A percentile compares a stretch with the other conserved stretches of the same genome.
These are phyloP conservation scores for Botrytis galanthina DNA, from an alignment of 2,329 filamentous ascomycete genomes.

Conservation along the genomic window DNA sequence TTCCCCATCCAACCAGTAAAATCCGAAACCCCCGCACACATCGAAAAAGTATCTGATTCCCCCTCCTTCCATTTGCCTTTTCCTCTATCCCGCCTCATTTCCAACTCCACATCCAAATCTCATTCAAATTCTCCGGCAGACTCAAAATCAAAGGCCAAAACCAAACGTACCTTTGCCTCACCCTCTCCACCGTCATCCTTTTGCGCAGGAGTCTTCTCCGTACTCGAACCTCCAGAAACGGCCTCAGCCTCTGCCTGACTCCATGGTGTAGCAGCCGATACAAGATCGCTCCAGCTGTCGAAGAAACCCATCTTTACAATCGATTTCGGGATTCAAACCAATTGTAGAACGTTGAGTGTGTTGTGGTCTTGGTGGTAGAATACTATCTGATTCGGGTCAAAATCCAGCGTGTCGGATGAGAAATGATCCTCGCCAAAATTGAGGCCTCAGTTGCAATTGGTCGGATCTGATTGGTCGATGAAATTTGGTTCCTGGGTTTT, in stretches of 20 bases:
- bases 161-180: slow-evolving; percentile 27
- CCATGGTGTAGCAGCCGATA: slow-evolving; percentile 65
- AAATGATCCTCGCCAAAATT: slow-evolving; percentile 22
- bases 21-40: slow-evolving; percentile 11
- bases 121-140: not conserved
- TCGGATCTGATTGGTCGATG: slow-evolving; percentile 34
- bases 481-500: slow-evolving; percentile 21
- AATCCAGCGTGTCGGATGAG: slow-evolving; percentile 22
- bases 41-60: not conserved
- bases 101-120: not conserved
- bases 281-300: slow-evolving; percentile 61
- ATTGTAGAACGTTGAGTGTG: slow-evolving; percentile 21
- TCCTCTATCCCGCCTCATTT: not conserved
- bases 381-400: slow-evolving; percentile 12
- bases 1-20: not conserved
- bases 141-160: not conserved
- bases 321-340: slow-evolving; percentile 22
- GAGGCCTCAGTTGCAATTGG: slow-evolving; percentile 24
- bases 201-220: slow-evolving; percentile 47
- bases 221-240: slow-evolving; percentile 21
- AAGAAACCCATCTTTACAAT: slow-evolving; percentile 59
- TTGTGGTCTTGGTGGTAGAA: slow-evolving; percentile 17
- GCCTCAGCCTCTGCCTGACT: slow-evolving; percentile 63
- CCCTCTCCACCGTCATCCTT: slow-evolving; percentile 48
- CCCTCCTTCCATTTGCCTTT: not conserved